Base-by-base conservation (phyloP, 306 rosid species). In the Inga leiocalycina region DNA sequence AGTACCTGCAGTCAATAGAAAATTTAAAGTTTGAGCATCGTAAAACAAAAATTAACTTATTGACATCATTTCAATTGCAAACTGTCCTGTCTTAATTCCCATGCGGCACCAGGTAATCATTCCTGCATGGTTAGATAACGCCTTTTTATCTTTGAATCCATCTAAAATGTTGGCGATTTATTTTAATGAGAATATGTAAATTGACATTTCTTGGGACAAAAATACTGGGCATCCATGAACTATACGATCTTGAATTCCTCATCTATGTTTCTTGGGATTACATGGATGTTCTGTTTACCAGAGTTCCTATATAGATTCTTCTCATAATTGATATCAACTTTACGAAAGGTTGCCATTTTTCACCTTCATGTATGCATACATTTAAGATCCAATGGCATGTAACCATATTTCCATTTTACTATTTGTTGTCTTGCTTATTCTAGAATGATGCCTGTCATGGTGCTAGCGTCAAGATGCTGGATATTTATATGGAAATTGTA, bases 291-390 rank as follows among this genome's bases (percentile, higher is more conserved):
- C 74, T 41, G 51, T 20, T 13, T 9, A 8, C 15, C 49, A 8
- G 15, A 27, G 49, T 73, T 72, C 32, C 19, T 73, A n/a, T 75
- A 24, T 22, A 48, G 79, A 43, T 59, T 78, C 71, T 78, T 77
- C 72, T 52, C 76, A 71, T 82, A 45, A 75, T 66, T 80, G 35
- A 51, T 69, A 9, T 69, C 49, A 79, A 71, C 41, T 80, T 74
- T 82, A 66, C 34, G 43, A 70, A 84, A 81, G 49, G 73, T 66
- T 71, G 13, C 71, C 37, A 19, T 59, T 73, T 22, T 32, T 70
- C 54, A 57, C 10, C 82, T 82, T 80, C 75, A 56, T 80, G 44
- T 79, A 35, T 27, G 74, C 45, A 79, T 70, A 68, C 78, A 43
- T 46, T 46, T 35, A 81, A 35, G 41, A 34, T 71, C 80, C 49